Base-by-base conservation (phyloP, 2,329 filamentous ascomycete species). In the Escovopsis sp. region DNA sequence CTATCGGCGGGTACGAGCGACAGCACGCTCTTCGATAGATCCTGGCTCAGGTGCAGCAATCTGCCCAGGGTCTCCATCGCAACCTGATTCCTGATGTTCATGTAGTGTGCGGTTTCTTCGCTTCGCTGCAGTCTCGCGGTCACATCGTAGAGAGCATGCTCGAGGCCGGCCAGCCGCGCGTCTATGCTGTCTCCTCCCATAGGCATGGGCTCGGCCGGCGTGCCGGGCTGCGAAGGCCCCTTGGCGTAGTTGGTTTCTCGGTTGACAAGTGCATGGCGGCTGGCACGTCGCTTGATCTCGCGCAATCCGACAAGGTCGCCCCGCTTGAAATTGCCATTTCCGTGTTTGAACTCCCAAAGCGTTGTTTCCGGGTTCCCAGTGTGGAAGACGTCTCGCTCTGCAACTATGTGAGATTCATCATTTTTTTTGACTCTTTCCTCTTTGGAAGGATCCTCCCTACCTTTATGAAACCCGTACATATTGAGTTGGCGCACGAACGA, bases 401-500 rank as follows among this genome's bases (percentile, higher is more conserved):
- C 14, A 31, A 33, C 24, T 29, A 15, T n/a, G 34, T 33, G 5
- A 40, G 39, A 30, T 25, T 16, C 14, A 20, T 7, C 4, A 5
- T 11, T 20, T 5, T 7, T 24, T 7, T 20, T 3, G 25, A 11
- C 12, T 7, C 5, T 36, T 33, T 20, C 20, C 5, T 5, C 5
- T 20, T 20, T 30, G 13, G 14, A 11, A 36, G 33, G 30, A 34
- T 6, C 27, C 11, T 7, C 54, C 58, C 37, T 52, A 93, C 88
- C 88, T 83, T 98, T 98, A 60, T 98, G 91, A 62, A 98, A 98
- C 7, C 91, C 91, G 53, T 98, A 98, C 91, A 98, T 98, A 59
- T 98, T 98, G 39, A 98, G 66, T 64, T 98, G 91, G 39, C 91
- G 79, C 39, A 98, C 91, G 60, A 98, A 98, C 1, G 91, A 96